Conservation (phyloP, 495 filamentous ascomycete genomes). For the Aspergillus homomorphus region DNA sequence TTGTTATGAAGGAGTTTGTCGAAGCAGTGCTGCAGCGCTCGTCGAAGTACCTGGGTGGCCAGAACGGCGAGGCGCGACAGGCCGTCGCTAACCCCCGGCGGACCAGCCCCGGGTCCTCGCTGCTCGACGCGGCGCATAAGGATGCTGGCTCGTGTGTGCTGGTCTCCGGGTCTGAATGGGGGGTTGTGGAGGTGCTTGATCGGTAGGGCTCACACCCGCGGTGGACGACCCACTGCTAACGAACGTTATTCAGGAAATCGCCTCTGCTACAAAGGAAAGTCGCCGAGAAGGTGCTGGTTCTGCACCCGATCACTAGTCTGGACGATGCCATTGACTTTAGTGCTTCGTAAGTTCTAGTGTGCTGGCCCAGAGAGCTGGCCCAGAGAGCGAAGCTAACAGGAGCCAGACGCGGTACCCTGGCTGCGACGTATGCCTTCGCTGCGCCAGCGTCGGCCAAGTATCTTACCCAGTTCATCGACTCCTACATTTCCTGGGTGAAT, state of each 20-base stretch:
- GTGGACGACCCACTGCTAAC: neutral
- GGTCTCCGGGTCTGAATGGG: constrained; percentile 33
- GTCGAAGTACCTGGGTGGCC: constrained; percentile 32
- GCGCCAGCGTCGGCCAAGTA: constrained; percentile 47
- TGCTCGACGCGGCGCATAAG: constrained; percentile 26
- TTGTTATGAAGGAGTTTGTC: constrained; percentile 48
- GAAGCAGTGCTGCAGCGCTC: constrained; percentile 39
- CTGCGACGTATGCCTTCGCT: constrained; percentile 51
- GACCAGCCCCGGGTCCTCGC: constrained; percentile 7
- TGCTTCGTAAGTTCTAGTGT: constrained; percentile 18
- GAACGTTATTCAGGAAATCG: constrained; percentile 17
- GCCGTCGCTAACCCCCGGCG: constrained; percentile 15
- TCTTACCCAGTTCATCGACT: constrained; percentile 48
- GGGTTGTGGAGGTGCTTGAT: constrained; percentile 30
- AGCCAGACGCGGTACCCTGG: constrained; percentile 27
- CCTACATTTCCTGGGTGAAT: constrained; percentile 47
- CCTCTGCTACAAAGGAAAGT: constrained; percentile 30
- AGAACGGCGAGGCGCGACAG: constrained; percentile 26
- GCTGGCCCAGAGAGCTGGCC: neutral
- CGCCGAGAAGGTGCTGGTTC: constrained; percentile 29
- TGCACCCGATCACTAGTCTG: constrained; percentile 38
- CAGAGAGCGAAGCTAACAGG: neutral
- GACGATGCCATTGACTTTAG: constrained; percentile 47
- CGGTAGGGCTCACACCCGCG: constrained; percentile 12
- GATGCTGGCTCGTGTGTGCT: constrained; percentile 21